Base-by-base conservation (phyloP, 2,329 filamentous ascomycete species). In the Fusarium multiceps region DNA sequence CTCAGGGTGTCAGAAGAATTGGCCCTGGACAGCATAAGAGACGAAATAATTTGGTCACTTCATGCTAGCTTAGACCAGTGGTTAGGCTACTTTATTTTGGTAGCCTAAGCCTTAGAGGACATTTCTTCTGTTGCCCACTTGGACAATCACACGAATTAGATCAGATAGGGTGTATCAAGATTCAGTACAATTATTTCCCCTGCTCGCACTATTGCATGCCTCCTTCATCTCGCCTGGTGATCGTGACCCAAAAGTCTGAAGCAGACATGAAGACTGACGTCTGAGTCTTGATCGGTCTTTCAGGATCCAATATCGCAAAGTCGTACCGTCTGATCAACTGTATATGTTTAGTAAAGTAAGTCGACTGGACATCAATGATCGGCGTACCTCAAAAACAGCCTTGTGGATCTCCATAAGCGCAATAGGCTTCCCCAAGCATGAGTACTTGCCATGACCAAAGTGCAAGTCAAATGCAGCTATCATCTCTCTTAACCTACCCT, bases 391-490 rank as follows among this genome's bases (percentile, higher is more conserved):
- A 18, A 84, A 80, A 48, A 85, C 72, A 6, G 80, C 76, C 65
- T 87, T 87, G 65, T 84, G 80, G 48, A 86, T 68, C 72, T 85
- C 84, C 78, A 85, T 83, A 55, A 82, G 71, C 2, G 84, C 84
- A 58, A 86, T 82, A 1, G 79, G 75, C 71, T 81, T 83, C 0
- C 85, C 85, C 1, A 86, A 68, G 55, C 85, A 86, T 37, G 76
- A 74, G 41, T 79, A 84, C 32, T 79, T 79, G 1, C 84, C 84
- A n/a, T 80, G 76, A 1, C 83, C 82, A 62, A 86, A 86, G 14
- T 82, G 75, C 3, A 82, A 76, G 30, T 85, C 84, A 20, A 82
- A 58, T 0, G 79, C 81, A 1, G 74, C 72, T 8, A 76, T 71
- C 78, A 84, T 84, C 2, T 65, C 71, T 20, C 62, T 76, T 13